Evolutionary conservation across 495 filamentous ascomycete genomes (phyloP).

Genomic region (Cetradonia linearis): DNA sequence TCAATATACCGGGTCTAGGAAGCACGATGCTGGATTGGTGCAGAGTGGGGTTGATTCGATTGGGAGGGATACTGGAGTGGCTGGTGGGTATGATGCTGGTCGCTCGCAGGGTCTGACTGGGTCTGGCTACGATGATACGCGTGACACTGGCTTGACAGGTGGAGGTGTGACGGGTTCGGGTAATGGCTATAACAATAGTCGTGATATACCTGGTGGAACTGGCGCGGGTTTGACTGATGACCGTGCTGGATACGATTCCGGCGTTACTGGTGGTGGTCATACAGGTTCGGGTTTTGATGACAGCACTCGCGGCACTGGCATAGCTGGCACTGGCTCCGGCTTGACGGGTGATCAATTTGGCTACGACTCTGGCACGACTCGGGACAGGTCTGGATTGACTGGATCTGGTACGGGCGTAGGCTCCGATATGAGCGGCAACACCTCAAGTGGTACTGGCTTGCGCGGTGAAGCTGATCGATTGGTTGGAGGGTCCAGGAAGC

Average conservation of each 20-base stretch:
- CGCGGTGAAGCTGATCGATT: conserved; percentile 39
- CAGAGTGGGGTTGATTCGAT: conserved; percentile 27
- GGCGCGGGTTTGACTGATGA: conserved; percentile 11
- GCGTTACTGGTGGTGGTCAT: conserved; percentile 11
- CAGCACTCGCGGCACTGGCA: not conserved
- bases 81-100: too few species aligned
- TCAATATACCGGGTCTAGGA: conserved; percentile 41
- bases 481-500: conserved; percentile 38
- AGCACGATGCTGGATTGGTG: conserved; percentile 47
- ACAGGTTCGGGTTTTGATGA: conserved; percentile 21
- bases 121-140: conserved; percentile 18
- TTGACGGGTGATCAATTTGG: not conserved
- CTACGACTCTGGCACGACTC: not conserved
- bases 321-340: not conserved
- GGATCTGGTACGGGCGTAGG: not conserved
- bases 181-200: conserved; percentile 20
- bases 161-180: conserved; percentile 1
- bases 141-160: conserved; percentile 33
- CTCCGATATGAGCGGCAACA: conserved; percentile 3
- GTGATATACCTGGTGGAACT: conserved; percentile 9
- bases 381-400: conserved; percentile 3
- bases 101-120: conserved; percentile 5
- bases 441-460: not conserved
- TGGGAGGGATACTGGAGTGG: not conserved
- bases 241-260: conserved; percentile 20